phyloP scores from a whole-genome alignment of 345 rosid species.

The Bruguiera parviflora region DNA sequence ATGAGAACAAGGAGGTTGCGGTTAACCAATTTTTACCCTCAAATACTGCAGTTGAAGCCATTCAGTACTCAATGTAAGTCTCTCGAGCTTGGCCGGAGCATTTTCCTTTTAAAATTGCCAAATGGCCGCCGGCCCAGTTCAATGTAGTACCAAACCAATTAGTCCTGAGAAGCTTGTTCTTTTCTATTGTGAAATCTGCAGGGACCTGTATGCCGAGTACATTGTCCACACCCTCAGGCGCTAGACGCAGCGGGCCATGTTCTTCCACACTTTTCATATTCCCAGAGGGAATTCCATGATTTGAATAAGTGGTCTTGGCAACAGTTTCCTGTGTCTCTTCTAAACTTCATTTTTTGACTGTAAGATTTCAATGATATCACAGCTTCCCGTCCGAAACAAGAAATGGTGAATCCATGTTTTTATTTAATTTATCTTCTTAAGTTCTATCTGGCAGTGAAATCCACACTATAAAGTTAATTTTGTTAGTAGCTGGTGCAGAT shows the following conservation, averaged over 20 bases:
- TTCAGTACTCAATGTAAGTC: slow-evolving; percentile 83
- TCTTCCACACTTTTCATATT: not conserved
- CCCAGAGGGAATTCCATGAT: not conserved
- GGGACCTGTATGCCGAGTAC: slow-evolving; percentile 77
- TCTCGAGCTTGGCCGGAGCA: not conserved
- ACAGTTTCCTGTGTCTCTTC: not conserved
- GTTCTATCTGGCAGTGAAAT: too few species aligned
- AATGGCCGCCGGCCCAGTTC: not conserved
- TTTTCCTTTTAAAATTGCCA: not conserved
- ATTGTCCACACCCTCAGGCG: slow-evolving; percentile 67
- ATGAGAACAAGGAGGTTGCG: slow-evolving; percentile 96
- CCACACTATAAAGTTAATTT: too few species aligned
- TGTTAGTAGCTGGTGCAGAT: too few species aligned
- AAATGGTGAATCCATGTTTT: too few species aligned
- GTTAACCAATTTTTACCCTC: slow-evolving; percentile 86
- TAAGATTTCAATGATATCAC: too few species aligned
- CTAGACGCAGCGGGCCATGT: slow-evolving; percentile 24
- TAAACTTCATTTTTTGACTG: not conserved
- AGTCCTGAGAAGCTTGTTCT: slow-evolving; percentile 8
- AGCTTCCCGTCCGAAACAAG: too few species aligned
- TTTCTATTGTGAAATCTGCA: slow-evolving; percentile 24
- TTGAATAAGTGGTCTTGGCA: slow-evolving; percentile 16
- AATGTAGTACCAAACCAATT: not conserved
- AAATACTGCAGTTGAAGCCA: slow-evolving; percentile 59
- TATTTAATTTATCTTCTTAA: too few species aligned